These are phyloP conservation scores for Avena eriantha DNA, from an alignment of 176 grass and related monocot species.

Conservation along the genomic window DNA sequence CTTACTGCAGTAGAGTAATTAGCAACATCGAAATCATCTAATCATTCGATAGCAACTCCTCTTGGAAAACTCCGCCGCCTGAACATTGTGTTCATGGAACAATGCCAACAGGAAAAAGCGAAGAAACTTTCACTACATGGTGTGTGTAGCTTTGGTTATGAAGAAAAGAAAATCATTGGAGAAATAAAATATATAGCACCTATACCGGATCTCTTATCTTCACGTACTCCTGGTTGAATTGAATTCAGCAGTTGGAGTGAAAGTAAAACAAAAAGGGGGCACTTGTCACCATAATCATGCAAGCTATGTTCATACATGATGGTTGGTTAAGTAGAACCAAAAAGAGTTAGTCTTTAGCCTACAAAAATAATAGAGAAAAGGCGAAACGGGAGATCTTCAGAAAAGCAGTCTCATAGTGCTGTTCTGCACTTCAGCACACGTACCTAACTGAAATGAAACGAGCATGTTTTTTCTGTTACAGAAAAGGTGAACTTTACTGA, in stretches of 20 bases:
- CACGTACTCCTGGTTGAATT: neutral
- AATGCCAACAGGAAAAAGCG: neutral
- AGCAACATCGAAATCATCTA: slow-evolving; percentile 1
- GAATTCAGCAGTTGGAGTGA: neutral
- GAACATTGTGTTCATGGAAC: neutral
- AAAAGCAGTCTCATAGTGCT: neutral
- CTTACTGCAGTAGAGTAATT: neutral
- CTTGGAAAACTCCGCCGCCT: neutral
- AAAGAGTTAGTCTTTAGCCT: neutral
- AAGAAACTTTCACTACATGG: neutral
- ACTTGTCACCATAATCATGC: neutral
- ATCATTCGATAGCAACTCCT: neutral
- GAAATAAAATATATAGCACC: neutral
- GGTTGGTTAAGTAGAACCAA: neutral
- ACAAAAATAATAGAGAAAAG: neutral
- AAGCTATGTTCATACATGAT: neutral
- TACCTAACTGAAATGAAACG: neutral
- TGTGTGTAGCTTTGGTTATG: slow-evolving; percentile 9
- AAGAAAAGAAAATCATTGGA: neutral
- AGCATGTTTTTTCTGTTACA: neutral
- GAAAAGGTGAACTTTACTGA: neutral
- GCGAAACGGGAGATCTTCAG: neutral
- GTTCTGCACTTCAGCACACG: neutral
- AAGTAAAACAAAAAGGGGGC: neutral
- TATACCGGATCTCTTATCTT: neutral